A percentile compares a stretch with the other conserved stretches of the same genome.
Conservation (phyloP, 31 red algal species). For the Odonthalia washingtoniensis region DNA sequence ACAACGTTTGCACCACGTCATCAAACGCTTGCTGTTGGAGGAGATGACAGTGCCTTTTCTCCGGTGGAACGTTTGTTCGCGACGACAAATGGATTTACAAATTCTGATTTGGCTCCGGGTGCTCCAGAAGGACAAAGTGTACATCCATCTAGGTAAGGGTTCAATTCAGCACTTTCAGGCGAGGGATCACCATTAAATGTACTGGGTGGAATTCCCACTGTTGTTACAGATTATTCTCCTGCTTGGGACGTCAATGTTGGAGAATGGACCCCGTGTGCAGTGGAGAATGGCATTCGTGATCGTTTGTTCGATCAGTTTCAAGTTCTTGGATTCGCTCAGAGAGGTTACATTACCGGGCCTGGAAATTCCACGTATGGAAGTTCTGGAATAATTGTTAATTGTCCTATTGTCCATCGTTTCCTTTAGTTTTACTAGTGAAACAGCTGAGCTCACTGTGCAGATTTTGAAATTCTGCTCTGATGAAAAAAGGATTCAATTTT, state of each 20-base stretch:
- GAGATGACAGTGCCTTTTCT: constrained; percentile 61
- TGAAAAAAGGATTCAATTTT: too few relatives aligned
- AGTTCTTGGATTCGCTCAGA: constrained; percentile 47
- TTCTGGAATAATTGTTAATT: constrained; percentile 58
- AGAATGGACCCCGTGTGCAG: constrained; percentile 53
- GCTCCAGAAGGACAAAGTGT: constrained; percentile 32
- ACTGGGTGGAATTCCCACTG: constrained; percentile 62
- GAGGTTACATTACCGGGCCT: constrained; percentile 59
- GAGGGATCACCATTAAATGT: constrained; percentile 61
- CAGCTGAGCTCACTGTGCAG: too few relatives aligned
- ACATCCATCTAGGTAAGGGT: constrained; percentile 56
- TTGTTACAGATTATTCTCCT: constrained; percentile 63
- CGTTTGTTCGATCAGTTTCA: constrained; percentile 60
- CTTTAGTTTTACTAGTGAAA: constrained; percentile 42
- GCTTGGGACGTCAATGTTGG: constrained; percentile 63
- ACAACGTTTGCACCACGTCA: constrained; percentile 46
- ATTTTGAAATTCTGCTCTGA: too few relatives aligned
- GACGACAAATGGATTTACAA: constrained; percentile 45
- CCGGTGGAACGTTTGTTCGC: constrained; percentile 61
- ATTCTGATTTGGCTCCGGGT: constrained; percentile 46
- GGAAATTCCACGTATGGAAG: constrained; percentile 38
- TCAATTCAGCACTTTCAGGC: constrained; percentile 45
- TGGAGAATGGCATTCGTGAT: constrained; percentile 38
- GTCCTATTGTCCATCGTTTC: constrained; percentile 70
- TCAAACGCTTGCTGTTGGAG: constrained; percentile 17